Percentiles rank a stretch among this genome's conserved stretches.
These are phyloP conservation scores for Murraya paniculata DNA, from an alignment of 345 rosid genomes.

Conservation along the genomic window DNA sequence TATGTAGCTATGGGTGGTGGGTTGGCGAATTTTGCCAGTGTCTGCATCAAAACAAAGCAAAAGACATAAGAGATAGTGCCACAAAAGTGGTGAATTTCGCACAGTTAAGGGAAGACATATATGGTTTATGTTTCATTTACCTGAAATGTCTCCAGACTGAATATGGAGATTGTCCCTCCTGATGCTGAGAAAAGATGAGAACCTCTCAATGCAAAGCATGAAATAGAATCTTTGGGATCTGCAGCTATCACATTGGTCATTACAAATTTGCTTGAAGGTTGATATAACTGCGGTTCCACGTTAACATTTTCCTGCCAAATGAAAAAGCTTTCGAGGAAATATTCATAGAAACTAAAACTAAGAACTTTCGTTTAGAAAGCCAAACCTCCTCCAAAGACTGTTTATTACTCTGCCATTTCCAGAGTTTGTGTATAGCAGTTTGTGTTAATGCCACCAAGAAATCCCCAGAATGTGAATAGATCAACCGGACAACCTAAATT, in stretches of 20 bases:
- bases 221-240: conserved; percentile 8
- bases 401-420: conserved; percentile 31
- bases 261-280: conserved; percentile 28
- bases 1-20: conserved; percentile 28
- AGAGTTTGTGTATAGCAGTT: conserved; percentile 32
- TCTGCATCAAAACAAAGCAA: conserved; percentile 26
- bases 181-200: conserved; percentile 36
- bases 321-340: conserved; percentile 13
- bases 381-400: conserved; percentile 26
- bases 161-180: conserved; percentile 37
- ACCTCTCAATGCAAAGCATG: conserved; percentile 35
- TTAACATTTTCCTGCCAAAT: conserved; percentile 23
- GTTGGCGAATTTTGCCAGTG: conserved; percentile 27
- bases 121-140: conserved; percentile 18
- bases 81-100: background rate
- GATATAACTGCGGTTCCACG: conserved; percentile 25
- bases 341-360: conserved; percentile 8
- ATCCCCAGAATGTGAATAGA: conserved; percentile 29
- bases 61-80: conserved; percentile 9
- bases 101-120: background rate
- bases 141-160: conserved; percentile 31
- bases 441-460: conserved; percentile 35
- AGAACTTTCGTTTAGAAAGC: conserved; percentile 3
- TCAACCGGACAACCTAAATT: conserved; percentile 24
- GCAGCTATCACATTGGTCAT: conserved; percentile 33